Percentiles rank a stretch among this genome's conserved stretches.
These are phyloP conservation scores for Prunus persica DNA, from an alignment of 306 rosid species.

Conservation along the genomic window Prunus_persica_NCBIv2 NC_034009.1:46578501-46579000, in stretches of 20 bases:
- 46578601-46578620: constrained; percentile 67
- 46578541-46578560: constrained; percentile 39
- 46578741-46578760: constrained; percentile 9
- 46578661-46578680: constrained; percentile 81
- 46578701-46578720: constrained; percentile 81
- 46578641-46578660: constrained; percentile 74
- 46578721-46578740: constrained; percentile 45
- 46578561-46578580: constrained; percentile 62
- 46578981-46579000: constrained; percentile 8
- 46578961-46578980: background rate
- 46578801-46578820: background rate
- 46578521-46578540: constrained; percentile 13
- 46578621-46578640: constrained; percentile 53
- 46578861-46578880: background rate
- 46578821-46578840: background rate
- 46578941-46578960: background rate
- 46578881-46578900: background rate
- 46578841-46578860: background rate
- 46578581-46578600: constrained; percentile 69
- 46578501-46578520: background rate
- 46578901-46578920: background rate
- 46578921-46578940: background rate
- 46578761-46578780: background rate
- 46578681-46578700: constrained; percentile 63
- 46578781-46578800: background rate